These are phyloP conservation scores for Pseudocercospora fijiensis DNA, from an alignment of 2,329 filamentous ascomycete species.

Conservation along the genomic window DNA sequence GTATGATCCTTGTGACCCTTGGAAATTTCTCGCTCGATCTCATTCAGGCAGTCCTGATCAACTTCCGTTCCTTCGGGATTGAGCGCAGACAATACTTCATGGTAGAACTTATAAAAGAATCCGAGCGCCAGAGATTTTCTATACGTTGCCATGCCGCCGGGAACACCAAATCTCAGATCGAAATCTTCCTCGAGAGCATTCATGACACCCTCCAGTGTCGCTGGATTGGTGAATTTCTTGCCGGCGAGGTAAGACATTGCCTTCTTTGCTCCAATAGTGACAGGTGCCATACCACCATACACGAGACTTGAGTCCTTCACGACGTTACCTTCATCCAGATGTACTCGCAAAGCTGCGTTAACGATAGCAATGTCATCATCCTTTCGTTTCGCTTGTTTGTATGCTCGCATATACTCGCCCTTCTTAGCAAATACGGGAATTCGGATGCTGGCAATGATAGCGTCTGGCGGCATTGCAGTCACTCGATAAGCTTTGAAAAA, in stretches of 20 bases:
- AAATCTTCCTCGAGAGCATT: slow-evolving; percentile 86
- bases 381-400: slow-evolving; percentile 95
- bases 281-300: slow-evolving; percentile 93
- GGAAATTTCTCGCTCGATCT: slow-evolving; percentile 84
- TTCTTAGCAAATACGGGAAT: slow-evolving; percentile 74
- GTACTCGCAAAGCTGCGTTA: slow-evolving; percentile 77
- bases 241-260: slow-evolving; percentile 72
- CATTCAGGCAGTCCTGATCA: slow-evolving; percentile 74
- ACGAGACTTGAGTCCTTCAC: slow-evolving; percentile 77
- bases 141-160: slow-evolving; percentile 96
- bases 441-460: slow-evolving; percentile 81
- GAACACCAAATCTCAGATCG: slow-evolving; percentile 82
- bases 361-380: slow-evolving; percentile 99
- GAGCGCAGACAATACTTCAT: slow-evolving; percentile 73
- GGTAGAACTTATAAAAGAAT: slow-evolving; percentile 97
- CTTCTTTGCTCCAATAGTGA: slow-evolving; percentile 80
- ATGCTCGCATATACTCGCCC: slow-evolving; percentile 81
- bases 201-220: slow-evolving; percentile 87
- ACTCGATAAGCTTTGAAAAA: slow-evolving; percentile 92
- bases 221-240: slow-evolving; percentile 74
- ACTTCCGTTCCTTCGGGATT: slow-evolving; percentile 50
- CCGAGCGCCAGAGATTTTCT: slow-evolving; percentile 84
- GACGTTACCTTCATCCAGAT: slow-evolving; percentile 64
- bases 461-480: slow-evolving; percentile 77
- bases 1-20: slow-evolving; percentile 74